Conservation (phyloP, 192 early-diverging fungal species). For the Coemansia biformis region DNA sequence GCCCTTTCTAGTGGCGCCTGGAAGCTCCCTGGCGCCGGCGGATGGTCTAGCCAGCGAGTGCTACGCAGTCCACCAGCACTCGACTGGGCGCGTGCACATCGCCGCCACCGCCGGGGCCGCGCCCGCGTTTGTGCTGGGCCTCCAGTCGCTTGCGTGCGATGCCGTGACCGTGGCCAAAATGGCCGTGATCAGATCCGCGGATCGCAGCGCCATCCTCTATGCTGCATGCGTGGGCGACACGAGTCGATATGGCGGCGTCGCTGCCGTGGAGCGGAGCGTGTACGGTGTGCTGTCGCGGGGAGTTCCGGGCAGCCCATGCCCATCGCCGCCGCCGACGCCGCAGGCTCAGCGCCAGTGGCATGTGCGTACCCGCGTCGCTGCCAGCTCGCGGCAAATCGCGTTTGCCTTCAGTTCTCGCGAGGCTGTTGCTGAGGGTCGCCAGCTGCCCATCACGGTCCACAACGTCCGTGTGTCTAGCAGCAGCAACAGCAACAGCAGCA, state of each 20-base stretch:
- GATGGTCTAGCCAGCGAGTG: background rate
- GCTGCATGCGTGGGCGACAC: slow-evolving; percentile 35
- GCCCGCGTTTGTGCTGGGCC: slow-evolving; percentile 7
- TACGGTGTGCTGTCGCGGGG: slow-evolving; percentile 16
- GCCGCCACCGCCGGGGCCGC: background rate
- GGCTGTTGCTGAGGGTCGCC: background rate
- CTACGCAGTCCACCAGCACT: slow-evolving; percentile 27
- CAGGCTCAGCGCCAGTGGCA: slow-evolving; percentile 13
- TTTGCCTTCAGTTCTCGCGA: slow-evolving; percentile 15
- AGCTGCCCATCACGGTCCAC: slow-evolving; percentile 5
- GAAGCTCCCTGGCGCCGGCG: background rate
- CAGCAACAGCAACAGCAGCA: background rate
- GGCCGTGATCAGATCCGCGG: slow-evolving; percentile 11
- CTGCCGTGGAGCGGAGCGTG: slow-evolving; percentile 18
- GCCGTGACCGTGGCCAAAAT: slow-evolving; percentile 20
- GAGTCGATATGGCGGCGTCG: slow-evolving; percentile 8
- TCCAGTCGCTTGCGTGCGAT: slow-evolving; percentile 22
- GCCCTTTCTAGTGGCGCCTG: background rate
- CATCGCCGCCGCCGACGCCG: background rate
- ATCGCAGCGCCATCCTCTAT: slow-evolving; percentile 20
- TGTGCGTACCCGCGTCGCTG: slow-evolving; percentile 16
- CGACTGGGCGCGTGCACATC: slow-evolving; percentile 10
- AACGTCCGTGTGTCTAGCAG: slow-evolving; percentile 17
- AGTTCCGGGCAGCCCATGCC: background rate
- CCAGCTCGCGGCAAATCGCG: background rate